Conservation (phyloP, 768 basidiomycete genomes). For the Scleroderma bovista region DNA sequence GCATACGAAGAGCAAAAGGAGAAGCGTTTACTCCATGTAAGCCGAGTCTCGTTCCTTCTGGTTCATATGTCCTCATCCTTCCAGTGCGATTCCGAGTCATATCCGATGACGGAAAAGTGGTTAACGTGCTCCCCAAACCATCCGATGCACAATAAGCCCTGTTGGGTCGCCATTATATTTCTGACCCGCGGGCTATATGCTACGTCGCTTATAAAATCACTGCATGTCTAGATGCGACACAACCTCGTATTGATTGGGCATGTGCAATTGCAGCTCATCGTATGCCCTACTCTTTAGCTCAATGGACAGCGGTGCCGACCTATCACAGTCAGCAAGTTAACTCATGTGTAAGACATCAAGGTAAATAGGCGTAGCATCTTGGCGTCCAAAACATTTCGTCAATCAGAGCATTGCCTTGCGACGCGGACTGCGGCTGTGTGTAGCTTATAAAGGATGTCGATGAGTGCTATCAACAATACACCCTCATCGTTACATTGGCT, state of each 20-base stretch:
- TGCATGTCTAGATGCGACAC: not conserved
- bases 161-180: not conserved
- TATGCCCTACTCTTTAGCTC: too few species aligned
- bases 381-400: too few species aligned
- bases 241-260: too few species aligned
- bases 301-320: too few species aligned
- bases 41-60: not conserved
- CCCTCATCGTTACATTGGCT: slow-evolving; percentile 46
- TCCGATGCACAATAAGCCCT: not conserved
- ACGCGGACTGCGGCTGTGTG: too few species aligned
- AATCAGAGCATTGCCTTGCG: too few species aligned
- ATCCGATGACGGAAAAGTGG: slow-evolving; percentile 50
- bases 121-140: slow-evolving; percentile 27
- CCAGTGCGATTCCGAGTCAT: slow-evolving; percentile 66
- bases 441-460: too few species aligned
- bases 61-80: not conserved
- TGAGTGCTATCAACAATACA: too few species aligned
- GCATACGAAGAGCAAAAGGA: slow-evolving; percentile 72
- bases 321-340: too few species aligned
- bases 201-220: not conserved
- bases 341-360: too few species aligned
- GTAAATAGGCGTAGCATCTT: too few species aligned
- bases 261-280: too few species aligned
- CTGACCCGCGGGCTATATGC: not conserved
- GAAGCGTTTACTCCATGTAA: slow-evolving; percentile 61